Evolutionary conservation across 441 rosid genomes (phyloP).

Genomic region (Aleurites moluccanus): DNA sequence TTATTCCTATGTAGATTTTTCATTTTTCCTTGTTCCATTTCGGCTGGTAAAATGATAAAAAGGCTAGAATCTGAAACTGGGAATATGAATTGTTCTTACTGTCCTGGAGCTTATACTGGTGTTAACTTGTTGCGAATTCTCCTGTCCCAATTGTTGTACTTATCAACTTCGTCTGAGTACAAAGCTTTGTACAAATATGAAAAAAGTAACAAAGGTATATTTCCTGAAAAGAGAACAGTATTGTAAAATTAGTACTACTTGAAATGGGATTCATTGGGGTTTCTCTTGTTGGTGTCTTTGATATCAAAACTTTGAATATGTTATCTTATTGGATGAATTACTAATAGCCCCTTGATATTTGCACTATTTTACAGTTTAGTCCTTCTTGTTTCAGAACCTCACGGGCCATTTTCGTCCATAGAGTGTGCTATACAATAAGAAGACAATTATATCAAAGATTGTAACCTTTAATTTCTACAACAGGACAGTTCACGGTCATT

Average conservation of each 20-base stretch:
- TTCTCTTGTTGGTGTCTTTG: background rate
- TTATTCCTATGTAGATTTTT: slow-evolving; percentile 15
- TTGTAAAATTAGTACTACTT: slow-evolving; percentile 36
- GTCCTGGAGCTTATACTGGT: slow-evolving; percentile 19
- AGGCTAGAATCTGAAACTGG: slow-evolving; percentile 26
- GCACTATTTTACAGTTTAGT: too few species aligned
- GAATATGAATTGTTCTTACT: slow-evolving; percentile 23
- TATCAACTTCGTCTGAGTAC: slow-evolving; percentile 19
- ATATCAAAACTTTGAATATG: background rate
- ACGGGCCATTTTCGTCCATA: too few species aligned
- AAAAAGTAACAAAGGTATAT: slow-evolving; percentile 28
- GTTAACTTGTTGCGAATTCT: slow-evolving; percentile 12
- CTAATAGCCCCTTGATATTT: background rate
- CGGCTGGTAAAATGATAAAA: slow-evolving; percentile 21
- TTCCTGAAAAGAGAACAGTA: slow-evolving; percentile 25
- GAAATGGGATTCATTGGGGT: slow-evolving; percentile 33
- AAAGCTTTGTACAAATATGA: slow-evolving; percentile 40
- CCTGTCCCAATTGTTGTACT: slow-evolving; percentile 17
- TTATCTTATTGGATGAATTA: background rate
- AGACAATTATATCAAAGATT: too few species aligned
- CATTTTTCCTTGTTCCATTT: slow-evolving; percentile 23
- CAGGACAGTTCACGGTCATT: too few species aligned
- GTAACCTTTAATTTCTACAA: too few species aligned
- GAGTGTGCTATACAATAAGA: too few species aligned
- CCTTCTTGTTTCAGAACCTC: too few species aligned